These are phyloP conservation scores for Calonectria multiphialidica DNA, from an alignment of 2,329 filamentous ascomycete species.

Conservation along the genomic window DNA sequence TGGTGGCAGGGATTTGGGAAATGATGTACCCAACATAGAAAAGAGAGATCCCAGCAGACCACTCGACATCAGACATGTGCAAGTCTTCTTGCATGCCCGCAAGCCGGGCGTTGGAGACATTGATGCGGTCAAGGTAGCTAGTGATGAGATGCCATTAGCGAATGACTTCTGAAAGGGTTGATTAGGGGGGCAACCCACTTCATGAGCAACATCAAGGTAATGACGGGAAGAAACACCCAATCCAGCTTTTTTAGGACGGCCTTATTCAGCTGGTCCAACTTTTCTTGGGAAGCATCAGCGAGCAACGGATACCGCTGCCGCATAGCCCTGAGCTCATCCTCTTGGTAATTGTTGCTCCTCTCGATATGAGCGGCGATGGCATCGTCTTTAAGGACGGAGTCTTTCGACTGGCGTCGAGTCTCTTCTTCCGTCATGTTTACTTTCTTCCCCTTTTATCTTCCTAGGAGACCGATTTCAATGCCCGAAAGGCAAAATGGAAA, in stretches of 20 bases:
- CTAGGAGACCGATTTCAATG: background rate
- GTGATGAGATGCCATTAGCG: background rate
- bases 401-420: background rate
- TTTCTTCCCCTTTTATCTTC: background rate
- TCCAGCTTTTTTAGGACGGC: constrained; percentile 38
- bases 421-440: background rate
- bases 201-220: constrained; percentile 41
- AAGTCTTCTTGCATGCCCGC: constrained; percentile 52
- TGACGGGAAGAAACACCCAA: constrained; percentile 39
- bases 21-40: constrained; percentile 60
- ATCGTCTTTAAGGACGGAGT: background rate
- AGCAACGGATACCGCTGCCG: constrained; percentile 17
- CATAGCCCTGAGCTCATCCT: background rate
- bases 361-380: background rate
- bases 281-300: constrained; percentile 23
- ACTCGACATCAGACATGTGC: constrained; percentile 48
- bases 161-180: background rate
- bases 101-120: constrained; percentile 58
- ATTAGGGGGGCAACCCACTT: constrained; percentile 31
- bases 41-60: constrained; percentile 54
- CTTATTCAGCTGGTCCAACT: constrained; percentile 37
- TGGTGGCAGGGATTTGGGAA: constrained; percentile 58
- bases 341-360: background rate
- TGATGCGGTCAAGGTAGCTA: constrained; percentile 63
- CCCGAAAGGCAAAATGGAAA: background rate